Evolutionary conservation across 208 protist species (phyloP).

Genomic region (Naegleria fowleri): DNA sequence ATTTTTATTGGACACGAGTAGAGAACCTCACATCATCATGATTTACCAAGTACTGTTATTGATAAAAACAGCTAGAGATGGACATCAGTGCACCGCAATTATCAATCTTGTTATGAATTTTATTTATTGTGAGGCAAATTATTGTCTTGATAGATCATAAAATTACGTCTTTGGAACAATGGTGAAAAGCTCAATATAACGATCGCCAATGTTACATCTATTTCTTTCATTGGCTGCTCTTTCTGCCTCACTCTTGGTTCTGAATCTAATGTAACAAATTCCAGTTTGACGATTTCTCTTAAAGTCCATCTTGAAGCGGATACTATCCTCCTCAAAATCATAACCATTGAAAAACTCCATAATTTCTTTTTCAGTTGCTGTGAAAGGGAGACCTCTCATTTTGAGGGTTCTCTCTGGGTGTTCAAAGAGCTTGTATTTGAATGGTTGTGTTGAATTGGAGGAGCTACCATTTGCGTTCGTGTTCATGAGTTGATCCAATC

Average conservation of each 20-base stretch:
- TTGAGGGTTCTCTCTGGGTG: neutral
- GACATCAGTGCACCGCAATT: too few relatives aligned
- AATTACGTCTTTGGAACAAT: slow-evolving; percentile 12
- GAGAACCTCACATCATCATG: too few relatives aligned
- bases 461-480: too few relatives aligned
- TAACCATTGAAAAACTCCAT: neutral
- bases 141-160: too few relatives aligned
- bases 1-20: too few relatives aligned
- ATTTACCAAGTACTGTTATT: too few relatives aligned
- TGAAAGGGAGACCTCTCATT: neutral
- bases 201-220: neutral
- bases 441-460: neutral
- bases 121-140: too few relatives aligned
- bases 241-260: neutral
- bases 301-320: neutral
- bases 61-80: too few relatives aligned
- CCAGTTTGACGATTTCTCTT: neutral
- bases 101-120: too few relatives aligned
- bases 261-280: neutral
- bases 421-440: slow-evolving; percentile 1
- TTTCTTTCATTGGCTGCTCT: slow-evolving; percentile 17
- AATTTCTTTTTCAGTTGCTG: neutral
- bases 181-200: slow-evolving; percentile 18
- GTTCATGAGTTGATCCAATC: too few relatives aligned
- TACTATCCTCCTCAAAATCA: neutral